Conservation (phyloP, 345 rosid genomes). For the Odontarrhena argentea region DNA sequence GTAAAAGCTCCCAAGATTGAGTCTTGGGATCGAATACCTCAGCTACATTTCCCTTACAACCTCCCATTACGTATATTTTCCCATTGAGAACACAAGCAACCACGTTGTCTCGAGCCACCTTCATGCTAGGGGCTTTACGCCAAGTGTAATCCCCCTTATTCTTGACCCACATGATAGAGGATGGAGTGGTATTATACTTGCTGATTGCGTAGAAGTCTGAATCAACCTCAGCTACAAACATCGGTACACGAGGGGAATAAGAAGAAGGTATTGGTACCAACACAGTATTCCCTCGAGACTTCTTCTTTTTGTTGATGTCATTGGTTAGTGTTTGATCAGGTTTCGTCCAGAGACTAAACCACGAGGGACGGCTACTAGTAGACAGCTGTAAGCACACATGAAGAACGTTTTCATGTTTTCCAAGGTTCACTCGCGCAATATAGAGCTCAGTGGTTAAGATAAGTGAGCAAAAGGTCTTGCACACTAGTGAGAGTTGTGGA, state of each 20-base stretch:
- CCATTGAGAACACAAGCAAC: slow-evolving; percentile 49
- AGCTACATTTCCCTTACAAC: not conserved
- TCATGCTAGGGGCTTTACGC: slow-evolving; percentile 56
- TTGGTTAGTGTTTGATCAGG: not conserved
- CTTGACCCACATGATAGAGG: slow-evolving; percentile 57
- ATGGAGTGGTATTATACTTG: slow-evolving; percentile 35
- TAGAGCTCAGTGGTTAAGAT: slow-evolving; percentile 52
- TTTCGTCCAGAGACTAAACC: slow-evolving; percentile 18
- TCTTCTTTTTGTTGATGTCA: not conserved
- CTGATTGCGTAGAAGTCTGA: slow-evolving; percentile 52
- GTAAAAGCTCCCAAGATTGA: slow-evolving; percentile 15
- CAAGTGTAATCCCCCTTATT: slow-evolving; percentile 58
- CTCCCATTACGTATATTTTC: slow-evolving; percentile 53
- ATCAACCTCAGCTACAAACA: slow-evolving; percentile 42
- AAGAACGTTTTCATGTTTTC: not conserved
- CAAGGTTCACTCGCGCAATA: not conserved
- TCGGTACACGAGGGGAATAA: slow-evolving; percentile 1
- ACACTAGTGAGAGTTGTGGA: slow-evolving; percentile 61
- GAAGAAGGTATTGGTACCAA: slow-evolving; percentile 37
- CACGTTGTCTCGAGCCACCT: slow-evolving; percentile 54
- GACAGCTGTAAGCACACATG: slow-evolving; percentile 22
- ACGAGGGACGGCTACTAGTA: not conserved
- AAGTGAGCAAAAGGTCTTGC: slow-evolving; percentile 54
- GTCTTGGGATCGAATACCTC: slow-evolving; percentile 18
- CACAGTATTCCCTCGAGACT: slow-evolving; percentile 23